Evolutionary conservation across 139 green algal species (phyloP).

Genomic region (Micromonas commoda): DNA sequence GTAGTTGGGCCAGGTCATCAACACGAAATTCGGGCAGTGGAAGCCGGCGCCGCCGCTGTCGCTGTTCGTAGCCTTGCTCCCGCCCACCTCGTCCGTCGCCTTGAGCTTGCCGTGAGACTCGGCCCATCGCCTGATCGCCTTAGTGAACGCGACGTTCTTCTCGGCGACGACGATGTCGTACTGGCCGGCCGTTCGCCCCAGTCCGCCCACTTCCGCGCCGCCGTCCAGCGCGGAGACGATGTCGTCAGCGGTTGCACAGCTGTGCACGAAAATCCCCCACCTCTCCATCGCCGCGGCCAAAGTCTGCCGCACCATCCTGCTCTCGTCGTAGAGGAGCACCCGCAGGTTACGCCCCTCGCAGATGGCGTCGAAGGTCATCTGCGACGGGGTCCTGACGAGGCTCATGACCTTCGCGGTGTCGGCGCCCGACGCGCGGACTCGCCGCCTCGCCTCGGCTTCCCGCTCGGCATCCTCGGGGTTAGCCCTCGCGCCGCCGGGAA

Average conservation of each 20-base stretch:
- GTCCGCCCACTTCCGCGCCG: background rate
- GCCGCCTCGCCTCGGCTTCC: background rate
- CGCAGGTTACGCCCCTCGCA: background rate
- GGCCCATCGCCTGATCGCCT: background rate
- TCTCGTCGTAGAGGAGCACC: conserved; percentile 1
- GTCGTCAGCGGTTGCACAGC: background rate
- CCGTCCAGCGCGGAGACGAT: background rate
- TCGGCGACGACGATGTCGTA: conserved; percentile 4
- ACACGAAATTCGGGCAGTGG: background rate
- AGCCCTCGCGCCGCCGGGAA: background rate
- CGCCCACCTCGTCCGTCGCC: background rate
- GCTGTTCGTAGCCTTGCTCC: too few species aligned
- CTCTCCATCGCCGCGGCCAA: background rate
- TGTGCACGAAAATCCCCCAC: background rate
- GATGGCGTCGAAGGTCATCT: background rate
- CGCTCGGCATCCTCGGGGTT: too few species aligned
- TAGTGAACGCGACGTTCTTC: background rate
- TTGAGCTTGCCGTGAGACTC: background rate
- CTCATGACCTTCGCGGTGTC: background rate
- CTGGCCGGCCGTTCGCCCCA: background rate
- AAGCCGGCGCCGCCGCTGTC: background rate
- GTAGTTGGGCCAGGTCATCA: background rate
- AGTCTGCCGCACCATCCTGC: background rate
- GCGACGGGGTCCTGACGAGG: background rate
- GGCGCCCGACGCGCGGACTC: background rate